These are phyloP conservation scores for Crataegus laevigata DNA, from an alignment of 306 rosid genomes.

Conservation along the genomic window DNA sequence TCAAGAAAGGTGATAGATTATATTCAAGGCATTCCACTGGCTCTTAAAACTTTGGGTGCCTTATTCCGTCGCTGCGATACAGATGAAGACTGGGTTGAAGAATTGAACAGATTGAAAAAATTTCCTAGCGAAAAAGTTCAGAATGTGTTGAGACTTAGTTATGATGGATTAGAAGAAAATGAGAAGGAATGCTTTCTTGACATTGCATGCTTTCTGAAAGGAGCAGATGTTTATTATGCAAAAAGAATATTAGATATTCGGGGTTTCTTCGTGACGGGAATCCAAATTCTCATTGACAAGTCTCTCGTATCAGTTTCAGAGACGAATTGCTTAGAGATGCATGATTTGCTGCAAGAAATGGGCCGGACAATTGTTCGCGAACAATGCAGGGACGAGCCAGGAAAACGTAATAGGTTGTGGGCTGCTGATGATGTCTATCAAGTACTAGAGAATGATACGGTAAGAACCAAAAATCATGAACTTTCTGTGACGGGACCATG, in stretches of 20 bases:
- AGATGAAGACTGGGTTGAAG: neutral
- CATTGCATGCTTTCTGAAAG: constrained; percentile 26
- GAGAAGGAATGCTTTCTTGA: constrained; percentile 24
- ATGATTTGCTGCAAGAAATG: constrained; percentile 22
- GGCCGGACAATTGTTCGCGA: constrained; percentile 20
- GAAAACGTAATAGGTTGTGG: neutral
- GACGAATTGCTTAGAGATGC: neutral
- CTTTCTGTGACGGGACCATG: no score
- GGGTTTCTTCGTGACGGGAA: constrained; percentile 14
- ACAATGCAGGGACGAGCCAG: neutral
- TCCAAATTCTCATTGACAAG: constrained; percentile 24
- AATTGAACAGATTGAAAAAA: neutral
- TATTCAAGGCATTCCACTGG: neutral
- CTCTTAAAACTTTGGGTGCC: neutral
- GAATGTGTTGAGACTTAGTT: neutral
- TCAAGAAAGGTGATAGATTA: neutral
- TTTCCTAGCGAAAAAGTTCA: neutral
- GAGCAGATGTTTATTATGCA: constrained; percentile 5
- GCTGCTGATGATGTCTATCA: no score
- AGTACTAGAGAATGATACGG: no score
- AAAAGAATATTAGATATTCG: neutral
- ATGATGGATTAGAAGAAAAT: neutral
- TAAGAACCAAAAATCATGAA: neutral
- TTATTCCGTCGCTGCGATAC: neutral
- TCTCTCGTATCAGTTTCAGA: constrained; percentile 21